Evolutionary conservation across 2,329 filamentous ascomycete species (phyloP), one percentile per base, ranked within the genome.

Genomic region (Berkeleyomyces rouxiae): DNA sequence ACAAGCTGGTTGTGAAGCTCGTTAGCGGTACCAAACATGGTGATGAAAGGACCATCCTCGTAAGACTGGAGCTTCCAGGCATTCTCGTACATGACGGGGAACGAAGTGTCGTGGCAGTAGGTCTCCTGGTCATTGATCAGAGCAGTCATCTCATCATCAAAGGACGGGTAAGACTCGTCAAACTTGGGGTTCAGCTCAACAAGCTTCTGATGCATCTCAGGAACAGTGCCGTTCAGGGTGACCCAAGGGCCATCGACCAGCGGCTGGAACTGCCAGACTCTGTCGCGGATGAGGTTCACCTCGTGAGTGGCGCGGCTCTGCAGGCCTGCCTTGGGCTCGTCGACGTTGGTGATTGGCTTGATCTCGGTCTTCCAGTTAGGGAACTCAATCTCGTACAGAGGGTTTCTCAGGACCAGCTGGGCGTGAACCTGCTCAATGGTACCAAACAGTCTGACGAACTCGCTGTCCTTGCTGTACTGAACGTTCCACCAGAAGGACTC

Each of bases 11-110:
- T 55, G 61, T 66, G 61, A 10, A 68, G 62, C 58, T 67, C 59
- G 51, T 67, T 31, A 46, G 67, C 42, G 36, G 65, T 67, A 23
- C 68, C 67, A 46, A 61, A 66, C 23, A 69, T 62, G n/a, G 39
- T 61, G 3, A 66, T 23, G 7, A 58, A 57, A 1, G 59, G 66
- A 13, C 65, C 65, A 23, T 64, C 43, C 4, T 66, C 66, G 3
- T 59, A 57, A 7, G 63, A 59, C 44, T 68, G 59, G 9, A 67
- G 58, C 31, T 66, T 62, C 67, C 68, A 68, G 13, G 33, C 59
- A 23, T 31, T 58, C 43, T 46, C 43, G 43, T 46, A 46, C 43
- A 46, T 46, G 1, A 46, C 43, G 1, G 43, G 43, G 43, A 46
- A 46, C 4, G 10, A 3, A 13, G 43, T 46, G 1, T 46, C 43